phyloP scores from a whole-genome alignment of 148 eudicot species.

The Diospyros kaki region DNA sequence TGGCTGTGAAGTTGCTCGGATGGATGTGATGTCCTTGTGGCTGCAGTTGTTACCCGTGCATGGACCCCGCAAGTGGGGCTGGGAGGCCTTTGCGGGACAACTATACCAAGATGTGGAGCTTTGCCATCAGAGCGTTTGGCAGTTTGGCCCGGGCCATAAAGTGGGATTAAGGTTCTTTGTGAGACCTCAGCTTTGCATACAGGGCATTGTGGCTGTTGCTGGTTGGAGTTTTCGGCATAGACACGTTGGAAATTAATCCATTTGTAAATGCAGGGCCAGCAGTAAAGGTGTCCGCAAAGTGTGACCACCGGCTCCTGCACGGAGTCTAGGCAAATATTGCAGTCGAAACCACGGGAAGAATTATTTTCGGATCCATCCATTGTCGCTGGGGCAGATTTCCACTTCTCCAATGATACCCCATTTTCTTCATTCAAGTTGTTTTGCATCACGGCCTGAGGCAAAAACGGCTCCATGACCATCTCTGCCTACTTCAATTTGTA shows the following conservation, averaged over 20 bases:
- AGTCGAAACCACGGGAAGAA: slow-evolving; percentile 57
- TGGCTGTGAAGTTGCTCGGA: slow-evolving; percentile 22
- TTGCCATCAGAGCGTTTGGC: slow-evolving; percentile 25
- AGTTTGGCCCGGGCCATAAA: slow-evolving; percentile 55
- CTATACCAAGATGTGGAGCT: slow-evolving; percentile 18
- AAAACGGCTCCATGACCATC: slow-evolving; percentile 39
- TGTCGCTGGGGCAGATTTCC: slow-evolving; percentile 22
- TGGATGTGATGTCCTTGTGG: slow-evolving; percentile 20
- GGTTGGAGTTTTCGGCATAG: slow-evolving; percentile 18
- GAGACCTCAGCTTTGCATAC: slow-evolving; percentile 72
- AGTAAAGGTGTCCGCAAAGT: slow-evolving; percentile 86
- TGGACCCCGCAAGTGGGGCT: slow-evolving; percentile 37
- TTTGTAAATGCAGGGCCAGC: slow-evolving; percentile 94
- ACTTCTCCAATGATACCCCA: slow-evolving; percentile 17
- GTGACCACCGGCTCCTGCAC: slow-evolving; percentile 89
- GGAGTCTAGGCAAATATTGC: slow-evolving; percentile 80
- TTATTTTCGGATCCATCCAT: slow-evolving; percentile 24
- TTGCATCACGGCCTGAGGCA: slow-evolving; percentile 14
- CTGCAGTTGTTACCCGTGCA: slow-evolving; percentile 10
- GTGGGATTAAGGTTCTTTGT: slow-evolving; percentile 54
- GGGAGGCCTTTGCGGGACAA: slow-evolving; percentile 64
- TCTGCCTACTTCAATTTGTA: neutral
- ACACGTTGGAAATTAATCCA: slow-evolving; percentile 55
- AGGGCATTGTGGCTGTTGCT: slow-evolving; percentile 63
- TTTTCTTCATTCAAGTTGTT: slow-evolving; percentile 10